Evolutionary conservation across 352 stramenopile species (phyloP), one percentile per base, ranked within the genome.

Genomic region (Pilasporangium apinafurcum): DNA sequence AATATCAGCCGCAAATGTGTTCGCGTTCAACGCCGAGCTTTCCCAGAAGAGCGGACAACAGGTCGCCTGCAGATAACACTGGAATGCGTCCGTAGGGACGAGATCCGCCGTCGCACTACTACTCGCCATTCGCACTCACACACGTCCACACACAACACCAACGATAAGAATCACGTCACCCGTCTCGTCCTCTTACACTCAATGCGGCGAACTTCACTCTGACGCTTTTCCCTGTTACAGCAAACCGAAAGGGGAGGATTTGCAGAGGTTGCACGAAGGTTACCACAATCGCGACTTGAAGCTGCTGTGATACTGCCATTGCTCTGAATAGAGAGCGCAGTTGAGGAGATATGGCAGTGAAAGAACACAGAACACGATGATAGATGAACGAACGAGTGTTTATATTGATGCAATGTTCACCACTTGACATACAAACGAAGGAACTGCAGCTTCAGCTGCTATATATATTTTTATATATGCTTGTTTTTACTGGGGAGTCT

Each of bases 1-100:
- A 17, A 92, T 66, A 26, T 78, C 70, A 35, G 38, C 44, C 33
- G 56, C 57, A 35, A 90, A 85, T 16, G 35, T 44, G 9, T 70
- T 65, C 18, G 64, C 50, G 22, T 41, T 56, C n/a, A 81, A 56
- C 32, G 61, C 46, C 22, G 58, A 47, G 8, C 57, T 62, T 28
- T 83, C 69, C 22, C 74, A 68, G 39, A 92, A 78, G 38, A 92
- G 60, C 42, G 80, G 68, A 44, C 75, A 60, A 40, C 77, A 88
- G 16, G 77, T 75, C 33, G 65, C 50, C 58, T 87, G 53, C 25
- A 92, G 62, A 41, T 86, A 82, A 42, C 59, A 61, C 44, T 55
- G 63, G 42, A 92, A 75, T 37, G 63, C 58, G 27, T 51, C 51
- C 18, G 77, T 56, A 18, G 60, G 37, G 30, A 84, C 55, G 40